These are phyloP conservation scores for Gentiana macrophylla DNA, from an alignment of 257 asterid species.

Conservation along the genomic window DNA sequence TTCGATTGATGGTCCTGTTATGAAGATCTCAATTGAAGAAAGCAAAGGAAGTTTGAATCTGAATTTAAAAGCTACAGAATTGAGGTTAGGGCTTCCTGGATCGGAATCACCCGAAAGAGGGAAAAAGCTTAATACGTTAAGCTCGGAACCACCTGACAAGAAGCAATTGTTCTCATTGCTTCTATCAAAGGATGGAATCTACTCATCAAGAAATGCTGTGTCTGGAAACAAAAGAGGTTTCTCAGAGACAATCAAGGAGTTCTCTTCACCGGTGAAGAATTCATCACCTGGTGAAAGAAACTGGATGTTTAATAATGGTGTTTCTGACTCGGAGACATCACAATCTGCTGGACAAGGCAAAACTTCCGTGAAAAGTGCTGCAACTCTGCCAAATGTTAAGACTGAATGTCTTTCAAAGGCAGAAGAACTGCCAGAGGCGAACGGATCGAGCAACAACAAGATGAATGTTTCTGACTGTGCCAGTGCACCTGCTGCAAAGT, in stretches of 20 bases:
- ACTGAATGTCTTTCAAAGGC: conserved; percentile 33
- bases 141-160: conserved; percentile 44
- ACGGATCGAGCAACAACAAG: conserved; percentile 19
- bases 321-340: conserved; percentile 30
- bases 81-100: conserved; percentile 92
- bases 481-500: conserved; percentile 73
- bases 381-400: conserved; percentile 18
- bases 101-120: conserved; percentile 69
- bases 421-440: conserved; percentile 14
- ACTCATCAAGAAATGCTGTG: conserved; percentile 29
- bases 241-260: conserved; percentile 54
- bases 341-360: conserved; percentile 21
- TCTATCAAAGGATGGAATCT: conserved; percentile 51
- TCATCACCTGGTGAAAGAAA: conserved; percentile 36
- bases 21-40: conserved; percentile 23
- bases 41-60: conserved; percentile 45
- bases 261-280: conserved; percentile 28
- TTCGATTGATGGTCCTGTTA: conserved; percentile 52
- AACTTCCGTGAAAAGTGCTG: conserved; percentile 29
- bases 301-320: conserved; percentile 50
- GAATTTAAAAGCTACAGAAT: conserved; percentile 46
- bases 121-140: conserved; percentile 21
- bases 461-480: conserved; percentile 27
- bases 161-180: conserved; percentile 60
- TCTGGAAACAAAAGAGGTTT: conserved; percentile 75